A percentile compares a stretch with the other conserved stretches of the same genome.
phyloP scores from a whole-genome alignment of 2,329 filamentous ascomycete species.

The Fusarium transvaalense region DNA sequence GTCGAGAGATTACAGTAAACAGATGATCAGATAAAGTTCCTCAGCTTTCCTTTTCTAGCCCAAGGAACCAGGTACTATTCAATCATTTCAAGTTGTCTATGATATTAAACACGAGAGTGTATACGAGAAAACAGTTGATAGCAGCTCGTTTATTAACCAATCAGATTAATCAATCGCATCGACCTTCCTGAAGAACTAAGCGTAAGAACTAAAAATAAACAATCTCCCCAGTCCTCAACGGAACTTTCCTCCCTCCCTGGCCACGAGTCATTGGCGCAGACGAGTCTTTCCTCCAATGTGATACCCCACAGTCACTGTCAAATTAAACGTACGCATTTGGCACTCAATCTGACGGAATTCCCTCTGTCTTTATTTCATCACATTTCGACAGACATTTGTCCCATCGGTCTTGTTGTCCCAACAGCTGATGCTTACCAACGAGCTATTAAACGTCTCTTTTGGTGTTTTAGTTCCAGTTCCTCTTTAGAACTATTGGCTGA shows the following conservation, averaged over 20 bases:
- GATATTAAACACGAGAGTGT: too few species aligned
- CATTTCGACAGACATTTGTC: background rate
- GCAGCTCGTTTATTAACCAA: background rate
- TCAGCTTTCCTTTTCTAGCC: background rate
- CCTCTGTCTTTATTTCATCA: constrained; percentile 2
- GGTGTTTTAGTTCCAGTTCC: background rate
- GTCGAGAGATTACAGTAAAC: accelerated
- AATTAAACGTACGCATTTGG: constrained; percentile 4
- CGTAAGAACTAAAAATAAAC: background rate
- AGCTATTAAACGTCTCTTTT: background rate
- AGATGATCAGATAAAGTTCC: background rate
- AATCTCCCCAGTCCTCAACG: background rate
- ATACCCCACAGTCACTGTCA: constrained; percentile 6
- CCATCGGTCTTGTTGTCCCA: background rate
- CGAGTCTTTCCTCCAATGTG: background rate
- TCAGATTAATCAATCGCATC: background rate
- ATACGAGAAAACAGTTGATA: background rate
- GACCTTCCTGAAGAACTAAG: background rate
- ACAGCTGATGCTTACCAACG: background rate
- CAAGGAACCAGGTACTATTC: background rate
- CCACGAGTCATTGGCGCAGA: too few species aligned
- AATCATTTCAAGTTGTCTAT: background rate
- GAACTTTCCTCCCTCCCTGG: background rate
- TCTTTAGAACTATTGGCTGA: background rate
- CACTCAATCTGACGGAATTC: background rate